Conservation (phyloP, 495 filamentous ascomycete species). For the Aspergillus funiculosus region DNA sequence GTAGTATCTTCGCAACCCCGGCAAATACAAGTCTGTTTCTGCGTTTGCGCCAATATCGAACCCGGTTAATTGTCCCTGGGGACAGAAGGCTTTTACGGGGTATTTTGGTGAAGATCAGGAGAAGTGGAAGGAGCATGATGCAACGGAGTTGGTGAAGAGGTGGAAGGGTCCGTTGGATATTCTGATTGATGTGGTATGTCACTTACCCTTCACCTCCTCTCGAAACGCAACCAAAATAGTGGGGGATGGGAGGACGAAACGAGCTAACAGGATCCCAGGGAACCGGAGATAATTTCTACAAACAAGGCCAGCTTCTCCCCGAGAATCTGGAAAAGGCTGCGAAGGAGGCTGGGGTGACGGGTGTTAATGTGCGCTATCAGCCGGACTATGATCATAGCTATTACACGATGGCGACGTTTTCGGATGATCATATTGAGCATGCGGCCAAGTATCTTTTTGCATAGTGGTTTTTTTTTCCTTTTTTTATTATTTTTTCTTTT, state of each 20-base stretch:
- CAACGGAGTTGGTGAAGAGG: slow-evolving; percentile 78
- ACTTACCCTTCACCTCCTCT: neutral
- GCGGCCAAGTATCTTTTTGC: slow-evolving; percentile 74
- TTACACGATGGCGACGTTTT: slow-evolving; percentile 85
- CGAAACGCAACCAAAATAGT: no score
- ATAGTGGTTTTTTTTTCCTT: slow-evolving; percentile 41
- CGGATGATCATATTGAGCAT: slow-evolving; percentile 83
- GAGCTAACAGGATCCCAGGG: slow-evolving; percentile 45
- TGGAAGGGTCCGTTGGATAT: slow-evolving; percentile 67
- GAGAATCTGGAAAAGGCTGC: slow-evolving; percentile 87
- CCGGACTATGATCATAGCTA: slow-evolving; percentile 95
- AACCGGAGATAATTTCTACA: slow-evolving; percentile 92
- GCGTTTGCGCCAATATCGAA: slow-evolving; percentile 93
- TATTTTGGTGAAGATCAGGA: slow-evolving; percentile 73
- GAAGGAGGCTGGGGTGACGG: slow-evolving; percentile 59
- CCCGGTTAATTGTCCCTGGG: slow-evolving; percentile 82
- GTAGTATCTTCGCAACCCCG: slow-evolving; percentile 84
- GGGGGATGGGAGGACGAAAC: neutral
- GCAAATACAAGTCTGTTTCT: slow-evolving; percentile 76
- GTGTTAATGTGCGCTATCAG: slow-evolving; percentile 74
- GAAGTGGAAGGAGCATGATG: slow-evolving; percentile 83
- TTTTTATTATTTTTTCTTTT: slow-evolving; percentile 11
- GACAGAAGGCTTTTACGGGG: slow-evolving; percentile 86
- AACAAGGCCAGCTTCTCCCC: slow-evolving; percentile 83
- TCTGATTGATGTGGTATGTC: slow-evolving; percentile 70